Evolutionary conservation across 2,329 filamentous ascomycete species (phyloP).

Genomic region (Diaporthe citri): DNA sequence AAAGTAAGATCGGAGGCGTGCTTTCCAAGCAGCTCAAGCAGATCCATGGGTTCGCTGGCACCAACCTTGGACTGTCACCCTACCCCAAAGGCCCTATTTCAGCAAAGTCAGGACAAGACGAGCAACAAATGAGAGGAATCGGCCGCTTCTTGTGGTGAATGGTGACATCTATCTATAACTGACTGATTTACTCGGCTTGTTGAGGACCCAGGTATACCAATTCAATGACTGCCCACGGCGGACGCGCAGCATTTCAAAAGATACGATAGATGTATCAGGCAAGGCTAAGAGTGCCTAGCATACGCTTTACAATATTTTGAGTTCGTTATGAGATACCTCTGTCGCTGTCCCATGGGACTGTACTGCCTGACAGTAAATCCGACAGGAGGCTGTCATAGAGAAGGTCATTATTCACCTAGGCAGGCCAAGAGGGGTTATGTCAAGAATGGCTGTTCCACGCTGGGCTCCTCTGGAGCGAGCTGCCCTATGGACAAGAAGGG

Average conservation of each 20-base stretch:
- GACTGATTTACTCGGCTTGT: neutral
- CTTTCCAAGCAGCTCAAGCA: too few species aligned
- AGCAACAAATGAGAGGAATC: neutral
- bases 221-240: neutral
- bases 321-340: neutral
- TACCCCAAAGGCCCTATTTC: too few species aligned
- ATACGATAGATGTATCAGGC: neutral
- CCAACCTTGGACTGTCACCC: too few species aligned
- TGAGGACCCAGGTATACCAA: neutral
- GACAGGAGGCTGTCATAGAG: neutral
- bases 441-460: neutral
- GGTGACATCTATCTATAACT: too few species aligned
- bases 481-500: too few species aligned
- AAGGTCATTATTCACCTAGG: too few species aligned
- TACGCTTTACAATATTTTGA: neutral
- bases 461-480: neutral
- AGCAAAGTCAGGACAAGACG: neutral
- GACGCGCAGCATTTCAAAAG: neutral
- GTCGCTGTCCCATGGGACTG: neutral
- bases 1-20: neutral
- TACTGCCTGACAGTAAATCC: neutral
- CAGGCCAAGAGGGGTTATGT: too few species aligned
- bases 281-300: neutral
- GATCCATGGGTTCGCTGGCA: neutral
- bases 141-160: too few species aligned